Conservation (phyloP, 2,329 filamentous ascomycete genomes). For the Aspergillus pseudoglaucus region DNA sequence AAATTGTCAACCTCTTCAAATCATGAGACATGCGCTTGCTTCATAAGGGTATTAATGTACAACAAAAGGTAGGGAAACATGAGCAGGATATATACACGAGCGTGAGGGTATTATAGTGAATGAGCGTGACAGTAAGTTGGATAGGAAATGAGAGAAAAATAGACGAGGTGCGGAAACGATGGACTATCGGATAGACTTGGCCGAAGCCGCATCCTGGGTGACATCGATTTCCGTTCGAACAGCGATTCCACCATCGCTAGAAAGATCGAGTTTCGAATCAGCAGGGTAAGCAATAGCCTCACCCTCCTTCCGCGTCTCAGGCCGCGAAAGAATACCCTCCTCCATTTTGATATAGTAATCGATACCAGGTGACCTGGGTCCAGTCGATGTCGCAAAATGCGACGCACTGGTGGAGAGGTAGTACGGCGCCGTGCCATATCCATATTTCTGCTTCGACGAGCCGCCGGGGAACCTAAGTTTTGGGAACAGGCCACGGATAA, state of each 20-base stretch:
- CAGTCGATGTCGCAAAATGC: slow-evolving; percentile 16
- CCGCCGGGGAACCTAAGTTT: slow-evolving; percentile 14
- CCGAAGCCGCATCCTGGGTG: slow-evolving; percentile 15
- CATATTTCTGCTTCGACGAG: slow-evolving; percentile 6
- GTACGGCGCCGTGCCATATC: slow-evolving; percentile 16
- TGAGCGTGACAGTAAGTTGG: not conserved
- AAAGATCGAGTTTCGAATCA: slow-evolving; percentile 9
- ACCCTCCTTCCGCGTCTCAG: not conserved
- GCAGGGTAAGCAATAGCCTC: slow-evolving; percentile 9
- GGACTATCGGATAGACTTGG: slow-evolving; percentile 3
- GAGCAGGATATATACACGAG: not conserved
- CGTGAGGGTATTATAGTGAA: not conserved
- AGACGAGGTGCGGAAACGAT: not conserved
- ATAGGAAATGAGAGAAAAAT: not conserved
- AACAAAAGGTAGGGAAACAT: not conserved
- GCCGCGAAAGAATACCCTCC: slow-evolving; percentile 12
- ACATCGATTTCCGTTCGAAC: slow-evolving; percentile 27
- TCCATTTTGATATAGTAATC: slow-evolving; percentile 24
- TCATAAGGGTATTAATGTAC: slow-evolving; percentile 1
- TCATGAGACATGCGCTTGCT: not conserved
- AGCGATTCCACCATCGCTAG: slow-evolving; percentile 18
- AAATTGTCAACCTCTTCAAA: not conserved
- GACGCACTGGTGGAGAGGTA: slow-evolving; percentile 23
- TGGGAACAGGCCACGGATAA: slow-evolving; percentile 29
- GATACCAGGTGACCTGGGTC: slow-evolving; percentile 16